Evolutionary conservation across 305 asterid species (phyloP), one percentile per base, ranked within the genome.

Genomic region (Solanum hybrid): DNA sequence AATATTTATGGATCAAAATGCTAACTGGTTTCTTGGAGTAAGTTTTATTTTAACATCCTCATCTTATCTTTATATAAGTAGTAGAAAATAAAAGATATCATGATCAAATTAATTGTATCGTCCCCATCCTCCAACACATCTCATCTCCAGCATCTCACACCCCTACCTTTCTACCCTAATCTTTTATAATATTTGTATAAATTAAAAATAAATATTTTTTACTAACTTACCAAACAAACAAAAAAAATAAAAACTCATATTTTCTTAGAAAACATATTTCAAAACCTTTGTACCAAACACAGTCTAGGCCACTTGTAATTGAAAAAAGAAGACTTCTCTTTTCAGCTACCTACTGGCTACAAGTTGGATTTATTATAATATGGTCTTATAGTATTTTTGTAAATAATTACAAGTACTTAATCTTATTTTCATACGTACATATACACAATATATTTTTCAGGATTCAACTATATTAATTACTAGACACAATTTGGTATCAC

Each of bases 11-110:
- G n/a, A 51, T 51, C n/a, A 51, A 51, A 51, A 16, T 51, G 39
- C 28, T 7, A 98, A 96, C 75, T 96, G 95, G 95, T 96, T 95
- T 86, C 93, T 96, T 87, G 95, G 96, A 5, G 97, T 95, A 94
- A 94, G 95, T 92, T 89, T 67, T 80, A 20, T 20, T n/a, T 61
- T 8, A 20, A 36, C n/a, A 20, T 86, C 22, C 5, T 16, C 26
- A 4, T 61, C 31, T 18, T 86, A 4, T 8, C 71, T 61, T 61
- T 20, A 61, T 61, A 61, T 61, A 61, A 37, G 5, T 81, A 81
- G 9, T 82, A 26, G 36, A 14, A 61, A 20, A 61, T 18, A 57
- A 57, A 57, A 57, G 24, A 57, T 57, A 57, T 57, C 69, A 57
- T 57, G 69, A 57, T 18, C 69, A 57, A 18, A 20, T 10, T 69